Evolutionary conservation across 2,329 filamentous ascomycete genomes (phyloP), one percentile per base, ranked within the genome.

Genomic region (Albifimbria verrucaria): DNA sequence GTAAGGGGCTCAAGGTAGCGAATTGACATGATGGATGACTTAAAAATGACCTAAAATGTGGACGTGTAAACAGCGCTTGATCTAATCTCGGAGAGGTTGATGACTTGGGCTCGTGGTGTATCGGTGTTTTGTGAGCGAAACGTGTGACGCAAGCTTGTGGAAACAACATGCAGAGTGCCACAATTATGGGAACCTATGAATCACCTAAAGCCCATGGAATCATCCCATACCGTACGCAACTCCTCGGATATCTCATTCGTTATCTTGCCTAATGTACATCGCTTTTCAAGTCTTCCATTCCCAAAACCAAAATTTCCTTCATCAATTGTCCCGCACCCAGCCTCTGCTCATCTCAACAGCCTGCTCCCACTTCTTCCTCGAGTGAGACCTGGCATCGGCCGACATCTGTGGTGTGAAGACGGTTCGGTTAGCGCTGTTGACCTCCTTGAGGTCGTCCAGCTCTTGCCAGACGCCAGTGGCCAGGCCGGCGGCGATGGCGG

Each of bases 401-500:
- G 77, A 75, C 53, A 90, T 82, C 57, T 82, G 73, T 1, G 90
- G 89, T 62, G 81, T 73, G 66, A 96, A 96, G 18, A 83, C 79
- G 56, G 79, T 87, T 51, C 86, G 80, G 49, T 86, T 88, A 50
- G 80, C 78, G 54, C 80, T 84, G 69, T 91, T 91, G 68, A 94
- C 85, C 55, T 85, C 77, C 61, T 83, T 83, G 26, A 96, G 74
- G 62, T 93, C 89, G 24, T 85, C 81, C 53, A 94, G 84, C 63
- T 84, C 80, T 57, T 83, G 81, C 90, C 91, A 96, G 28, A 93
- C 83, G 44, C 82, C 86, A 12, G 89, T 84, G 9, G 91, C 90
- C 55, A 96, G 85, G n/a, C 89, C 92, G 9, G 92, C 92, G 17
- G 92, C 90, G 62, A 96, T 93, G 47, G 92, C 92, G 15, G 92